Evolutionary conservation across 805 yeast species (phyloP).

Genomic region (Yarrowia hollandica): DNA sequence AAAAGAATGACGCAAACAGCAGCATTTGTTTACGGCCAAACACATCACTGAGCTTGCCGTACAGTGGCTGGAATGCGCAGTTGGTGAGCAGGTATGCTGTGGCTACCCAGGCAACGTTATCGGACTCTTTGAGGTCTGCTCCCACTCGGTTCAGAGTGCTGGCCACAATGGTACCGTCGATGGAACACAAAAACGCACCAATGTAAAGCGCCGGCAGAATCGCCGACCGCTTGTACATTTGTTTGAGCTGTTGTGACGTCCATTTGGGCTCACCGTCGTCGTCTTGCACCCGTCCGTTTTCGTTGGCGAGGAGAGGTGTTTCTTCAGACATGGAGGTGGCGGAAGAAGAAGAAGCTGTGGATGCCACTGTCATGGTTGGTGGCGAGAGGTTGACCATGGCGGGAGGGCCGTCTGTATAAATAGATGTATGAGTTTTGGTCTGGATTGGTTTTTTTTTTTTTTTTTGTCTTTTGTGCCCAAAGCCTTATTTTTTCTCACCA

Average conservation of each 20-base stretch:
- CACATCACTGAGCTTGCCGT: constrained; percentile 65
- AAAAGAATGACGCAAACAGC: constrained; percentile 46
- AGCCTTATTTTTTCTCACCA: too few relatives aligned
- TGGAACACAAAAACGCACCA: constrained; percentile 46
- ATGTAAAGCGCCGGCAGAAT: constrained; percentile 25
- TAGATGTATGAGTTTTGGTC: too few relatives aligned
- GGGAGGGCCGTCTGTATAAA: too few relatives aligned
- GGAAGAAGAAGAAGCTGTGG: too few relatives aligned
- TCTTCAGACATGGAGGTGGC: constrained; percentile 4
- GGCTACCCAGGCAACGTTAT: constrained; percentile 62
- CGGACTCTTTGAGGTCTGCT: constrained; percentile 50
- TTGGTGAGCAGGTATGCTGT: constrained; percentile 63
- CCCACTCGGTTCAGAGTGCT: constrained; percentile 52
- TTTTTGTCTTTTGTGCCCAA: too few relatives aligned
- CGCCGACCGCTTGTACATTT: constrained; percentile 12
- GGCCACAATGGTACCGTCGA: constrained; percentile 53
- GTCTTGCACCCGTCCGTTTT: neutral
- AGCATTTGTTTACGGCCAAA: constrained; percentile 42
- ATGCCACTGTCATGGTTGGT: neutral
- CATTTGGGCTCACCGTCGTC: neutral
- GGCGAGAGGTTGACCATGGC: neutral
- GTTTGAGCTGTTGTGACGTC: constrained; percentile 12
- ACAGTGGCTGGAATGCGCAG: constrained; percentile 66
- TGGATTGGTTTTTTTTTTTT: too few relatives aligned
- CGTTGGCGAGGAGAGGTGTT: constrained; percentile 9